Conservation (phyloP, 305 asterid species). For the Salvia sclarea region DNA sequence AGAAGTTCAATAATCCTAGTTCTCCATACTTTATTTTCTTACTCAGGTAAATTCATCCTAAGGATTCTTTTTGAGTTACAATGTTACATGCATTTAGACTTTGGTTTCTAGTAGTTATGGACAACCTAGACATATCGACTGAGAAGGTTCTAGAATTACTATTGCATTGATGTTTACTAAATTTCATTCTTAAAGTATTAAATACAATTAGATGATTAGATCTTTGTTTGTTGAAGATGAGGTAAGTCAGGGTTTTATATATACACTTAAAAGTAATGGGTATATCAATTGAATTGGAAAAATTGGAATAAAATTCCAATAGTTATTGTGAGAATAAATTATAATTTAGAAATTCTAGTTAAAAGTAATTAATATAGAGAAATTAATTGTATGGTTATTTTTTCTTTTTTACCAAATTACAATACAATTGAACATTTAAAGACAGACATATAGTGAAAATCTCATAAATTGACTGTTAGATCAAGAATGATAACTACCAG, state of each 20-base stretch:
- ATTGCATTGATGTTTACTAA: conserved; percentile 2
- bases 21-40: conserved; percentile 95
- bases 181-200: not conserved
- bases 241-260: not conserved
- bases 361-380: not conserved
- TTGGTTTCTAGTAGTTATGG: conserved; percentile 19
- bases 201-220: not conserved
- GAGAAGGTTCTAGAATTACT: conserved; percentile 1
- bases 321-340: not conserved
- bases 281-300: not conserved
- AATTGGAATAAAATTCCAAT: not conserved
- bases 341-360: not conserved
- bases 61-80: not conserved
- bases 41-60: conserved; percentile 69
- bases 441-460: not conserved
- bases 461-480: not conserved
- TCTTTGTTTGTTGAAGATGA: not conserved
- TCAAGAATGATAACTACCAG: not conserved
- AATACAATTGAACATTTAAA: not conserved
- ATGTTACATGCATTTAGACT: conserved; percentile 13
- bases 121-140: conserved; percentile 6
- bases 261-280: not conserved
- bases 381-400: not conserved
- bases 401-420: not conserved
- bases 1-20: conserved; percentile 71